Evolutionary conservation across 75 land plant genomes (phyloP).

Genomic region (Sequoiadendron giganteum): DNA sequence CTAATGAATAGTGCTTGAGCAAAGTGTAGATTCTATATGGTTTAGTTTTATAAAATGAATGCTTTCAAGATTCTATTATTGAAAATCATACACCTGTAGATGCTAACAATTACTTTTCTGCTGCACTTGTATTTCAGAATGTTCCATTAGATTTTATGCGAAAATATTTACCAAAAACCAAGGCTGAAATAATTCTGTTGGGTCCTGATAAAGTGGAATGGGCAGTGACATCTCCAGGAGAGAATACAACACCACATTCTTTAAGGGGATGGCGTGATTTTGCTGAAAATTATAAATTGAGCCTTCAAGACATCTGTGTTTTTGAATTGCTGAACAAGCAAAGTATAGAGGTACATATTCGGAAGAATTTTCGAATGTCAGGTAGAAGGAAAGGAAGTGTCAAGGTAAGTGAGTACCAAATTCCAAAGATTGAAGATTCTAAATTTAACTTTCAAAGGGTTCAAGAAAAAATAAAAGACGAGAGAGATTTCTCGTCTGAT

Average conservation of each 20-base stretch:
- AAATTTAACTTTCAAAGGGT: not conserved
- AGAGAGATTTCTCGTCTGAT: not conserved
- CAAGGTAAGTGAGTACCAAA: not conserved
- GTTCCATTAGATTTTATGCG: not conserved
- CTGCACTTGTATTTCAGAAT: not conserved
- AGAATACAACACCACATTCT: not conserved
- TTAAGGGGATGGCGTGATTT: slow-evolving; percentile 6
- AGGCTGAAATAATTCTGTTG: not conserved
- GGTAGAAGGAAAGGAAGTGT: not conserved
- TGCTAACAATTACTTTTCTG: not conserved
- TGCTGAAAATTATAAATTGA: not conserved
- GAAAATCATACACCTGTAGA: not conserved
- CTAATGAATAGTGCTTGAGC: not conserved
- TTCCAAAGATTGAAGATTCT: not conserved
- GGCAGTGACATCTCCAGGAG: not conserved
- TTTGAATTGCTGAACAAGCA: slow-evolving; percentile 14
- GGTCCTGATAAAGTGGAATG: slow-evolving; percentile 9
- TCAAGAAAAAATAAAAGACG: not conserved
- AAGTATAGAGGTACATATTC: not conserved
- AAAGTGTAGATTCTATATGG: not conserved
- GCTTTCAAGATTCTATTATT: not conserved
- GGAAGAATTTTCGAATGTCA: not conserved
- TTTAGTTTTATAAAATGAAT: not conserved
- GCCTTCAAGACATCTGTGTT: slow-evolving; percentile 7
- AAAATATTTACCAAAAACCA: not conserved